Conservation (phyloP, 768 basidiomycete species). For the Antrodiella citrinella region DNA sequence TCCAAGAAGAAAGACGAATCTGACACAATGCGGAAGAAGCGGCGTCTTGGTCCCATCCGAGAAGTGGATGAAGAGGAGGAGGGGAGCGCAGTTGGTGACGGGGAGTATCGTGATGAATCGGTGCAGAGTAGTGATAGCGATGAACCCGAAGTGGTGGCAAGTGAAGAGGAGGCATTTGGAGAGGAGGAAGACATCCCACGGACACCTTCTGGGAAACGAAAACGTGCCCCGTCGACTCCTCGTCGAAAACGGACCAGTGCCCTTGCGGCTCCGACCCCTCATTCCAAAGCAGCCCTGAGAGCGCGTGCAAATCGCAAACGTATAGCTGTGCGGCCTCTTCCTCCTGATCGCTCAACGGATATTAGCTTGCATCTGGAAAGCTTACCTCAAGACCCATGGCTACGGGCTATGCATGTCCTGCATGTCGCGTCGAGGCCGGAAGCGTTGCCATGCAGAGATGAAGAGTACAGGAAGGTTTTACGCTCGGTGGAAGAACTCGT, state of each 20-base stretch:
- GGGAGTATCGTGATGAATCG: not conserved
- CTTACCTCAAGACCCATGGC: slow-evolving; percentile 70
- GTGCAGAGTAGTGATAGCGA: slow-evolving; percentile 11
- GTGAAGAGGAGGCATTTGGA: not conserved
- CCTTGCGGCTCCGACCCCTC: slow-evolving; percentile 62
- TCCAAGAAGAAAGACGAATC: too few relatives aligned
- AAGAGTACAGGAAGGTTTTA: slow-evolving; percentile 73
- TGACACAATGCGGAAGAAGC: slow-evolving; percentile 7
- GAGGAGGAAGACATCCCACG: slow-evolving; percentile 11
- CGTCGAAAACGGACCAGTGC: slow-evolving; percentile 21
- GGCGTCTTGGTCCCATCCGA: slow-evolving; percentile 4
- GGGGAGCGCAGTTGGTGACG: not conserved
- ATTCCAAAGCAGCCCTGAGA: slow-evolving; percentile 61
- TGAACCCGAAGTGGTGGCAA: slow-evolving; percentile 7
- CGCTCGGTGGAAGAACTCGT: slow-evolving; percentile 74
- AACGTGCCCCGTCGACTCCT: slow-evolving; percentile 22
- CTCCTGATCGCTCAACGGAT: slow-evolving; percentile 20
- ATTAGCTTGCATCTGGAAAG: slow-evolving; percentile 34
- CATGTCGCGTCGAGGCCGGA: slow-evolving; percentile 92
- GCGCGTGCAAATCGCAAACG: slow-evolving; percentile 34
- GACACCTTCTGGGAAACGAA: slow-evolving; percentile 52
- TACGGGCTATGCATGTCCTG: slow-evolving; percentile 82
- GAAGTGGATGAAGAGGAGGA: slow-evolving; percentile 9
- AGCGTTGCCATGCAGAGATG: slow-evolving; percentile 79
- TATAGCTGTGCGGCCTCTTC: slow-evolving; percentile 28